Conservation (phyloP, 768 basidiomycete species). For the Mrakia hoshinonis region DNA sequence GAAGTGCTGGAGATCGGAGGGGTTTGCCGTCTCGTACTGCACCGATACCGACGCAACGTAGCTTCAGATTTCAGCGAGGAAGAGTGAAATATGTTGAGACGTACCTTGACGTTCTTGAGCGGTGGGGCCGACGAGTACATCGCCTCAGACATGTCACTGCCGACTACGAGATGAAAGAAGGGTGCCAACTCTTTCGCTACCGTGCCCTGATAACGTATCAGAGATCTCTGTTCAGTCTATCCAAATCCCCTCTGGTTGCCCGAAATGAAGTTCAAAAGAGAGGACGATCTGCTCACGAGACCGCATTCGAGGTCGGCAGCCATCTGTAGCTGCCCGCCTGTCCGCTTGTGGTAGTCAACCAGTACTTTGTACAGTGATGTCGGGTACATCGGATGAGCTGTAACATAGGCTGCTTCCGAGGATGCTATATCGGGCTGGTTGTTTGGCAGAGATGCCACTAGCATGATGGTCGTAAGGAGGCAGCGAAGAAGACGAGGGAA, state of each 20-base stretch:
- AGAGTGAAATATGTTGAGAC: not conserved
- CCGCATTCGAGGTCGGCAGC: slow-evolving; percentile 26
- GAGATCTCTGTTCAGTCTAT: too few relatives aligned
- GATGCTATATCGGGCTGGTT: not conserved
- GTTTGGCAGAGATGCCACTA: not conserved
- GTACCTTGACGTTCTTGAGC: slow-evolving; percentile 13
- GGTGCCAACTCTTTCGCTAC: not conserved
- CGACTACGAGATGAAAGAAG: not conserved
- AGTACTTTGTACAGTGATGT: not conserved
- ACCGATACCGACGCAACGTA: not conserved
- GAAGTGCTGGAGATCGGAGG: slow-evolving; percentile 5
- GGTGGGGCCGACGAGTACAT: slow-evolving; percentile 16
- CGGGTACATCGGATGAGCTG: slow-evolving; percentile 13
- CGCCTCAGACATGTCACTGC: slow-evolving; percentile 1
- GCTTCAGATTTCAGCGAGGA: too few relatives aligned
- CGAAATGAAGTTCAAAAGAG: not conserved
- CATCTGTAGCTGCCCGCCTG: not conserved
- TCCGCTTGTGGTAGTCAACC: not conserved
- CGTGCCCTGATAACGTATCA: slow-evolving; percentile 23
- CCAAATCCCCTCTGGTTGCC: too few relatives aligned
- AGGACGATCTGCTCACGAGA: not conserved
- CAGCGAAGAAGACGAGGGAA: too few relatives aligned
- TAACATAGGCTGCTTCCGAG: slow-evolving; percentile 10
- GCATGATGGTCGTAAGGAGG: not conserved
- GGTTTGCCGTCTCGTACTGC: slow-evolving; percentile 15